Percentiles rank a stretch among this genome's conserved stretches.
Conservation (phyloP, 257 asterid species). For the Solanum phureja region DNA sequence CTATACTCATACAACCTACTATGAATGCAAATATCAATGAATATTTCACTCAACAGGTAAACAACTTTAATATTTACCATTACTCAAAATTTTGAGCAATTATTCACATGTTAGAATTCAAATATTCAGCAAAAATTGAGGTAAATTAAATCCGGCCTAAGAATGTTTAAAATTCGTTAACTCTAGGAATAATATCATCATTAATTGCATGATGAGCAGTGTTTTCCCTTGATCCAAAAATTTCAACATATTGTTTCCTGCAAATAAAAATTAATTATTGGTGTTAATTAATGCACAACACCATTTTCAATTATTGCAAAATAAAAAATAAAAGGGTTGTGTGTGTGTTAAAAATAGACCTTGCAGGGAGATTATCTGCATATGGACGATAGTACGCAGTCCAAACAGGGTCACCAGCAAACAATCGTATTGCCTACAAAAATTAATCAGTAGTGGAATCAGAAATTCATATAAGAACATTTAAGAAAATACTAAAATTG, state of each 20-base stretch:
- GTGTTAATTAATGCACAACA: background rate
- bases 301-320: background rate
- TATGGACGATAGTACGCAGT: constrained; percentile 81
- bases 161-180: background rate
- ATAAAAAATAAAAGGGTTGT: too few species aligned
- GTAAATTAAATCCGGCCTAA: background rate
- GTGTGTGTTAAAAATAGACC: constrained; percentile 21
- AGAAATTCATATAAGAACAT: background rate
- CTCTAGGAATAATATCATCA: constrained; percentile 16
- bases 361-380: constrained; percentile 65
- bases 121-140: background rate
- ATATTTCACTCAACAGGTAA: background rate
- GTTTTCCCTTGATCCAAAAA: constrained; percentile 17
- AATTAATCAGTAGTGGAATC: background rate
- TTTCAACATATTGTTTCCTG: constrained; percentile 62
- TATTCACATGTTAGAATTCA: background rate
- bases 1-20: background rate
- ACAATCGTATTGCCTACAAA: constrained; percentile 71
- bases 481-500: rapidly evolving
- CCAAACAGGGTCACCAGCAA: constrained; percentile 90
- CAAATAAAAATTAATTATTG: background rate
- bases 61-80: background rate
- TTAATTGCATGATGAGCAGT: constrained; percentile 23
- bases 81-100: too few species aligned
- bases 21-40: background rate